phyloP scores from a whole-genome alignment of 225 moss, liverwort and hornwort species.

The Pseudisothecium myosuroides region DNA sequence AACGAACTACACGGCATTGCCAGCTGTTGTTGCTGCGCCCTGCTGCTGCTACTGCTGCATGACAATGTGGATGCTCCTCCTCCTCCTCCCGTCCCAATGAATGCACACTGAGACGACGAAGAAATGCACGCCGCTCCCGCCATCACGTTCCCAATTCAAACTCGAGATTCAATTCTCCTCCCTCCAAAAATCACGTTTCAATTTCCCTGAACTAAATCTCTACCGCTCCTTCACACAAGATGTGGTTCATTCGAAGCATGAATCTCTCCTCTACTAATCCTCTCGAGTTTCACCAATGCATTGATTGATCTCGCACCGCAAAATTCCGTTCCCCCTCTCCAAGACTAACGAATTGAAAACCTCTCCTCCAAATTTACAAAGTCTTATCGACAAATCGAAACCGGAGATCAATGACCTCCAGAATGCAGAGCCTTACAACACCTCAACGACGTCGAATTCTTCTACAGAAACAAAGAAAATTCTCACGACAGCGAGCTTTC shows the following conservation, averaged over 20 bases:
- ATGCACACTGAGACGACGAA: background rate
- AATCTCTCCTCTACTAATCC: background rate
- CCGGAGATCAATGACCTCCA: background rate
- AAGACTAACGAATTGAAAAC: background rate
- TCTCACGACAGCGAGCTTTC: background rate
- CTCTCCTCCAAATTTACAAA: background rate
- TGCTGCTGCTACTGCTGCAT: background rate
- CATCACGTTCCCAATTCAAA: background rate
- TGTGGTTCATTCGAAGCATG: background rate
- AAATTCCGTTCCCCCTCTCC: background rate
- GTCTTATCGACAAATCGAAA: background rate
- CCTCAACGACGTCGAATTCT: background rate
- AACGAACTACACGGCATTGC: slow-evolving; percentile 34
- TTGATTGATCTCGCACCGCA: background rate
- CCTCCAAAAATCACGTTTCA: background rate
- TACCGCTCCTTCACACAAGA: background rate
- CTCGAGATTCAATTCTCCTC: background rate
- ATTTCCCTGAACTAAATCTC: background rate
- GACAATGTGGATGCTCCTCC: background rate
- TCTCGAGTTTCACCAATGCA: background rate
- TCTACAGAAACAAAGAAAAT: background rate
- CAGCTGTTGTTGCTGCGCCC: background rate
- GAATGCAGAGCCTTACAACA: background rate
- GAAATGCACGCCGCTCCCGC: slow-evolving; percentile 20
- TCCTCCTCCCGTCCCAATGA: background rate